A percentile compares a stretch with the other conserved stretches of the same genome.
Evolutionary conservation across 2,329 filamentous ascomycete genomes (phyloP).

Genomic region (Simplicillium aogashimaense): DNA sequence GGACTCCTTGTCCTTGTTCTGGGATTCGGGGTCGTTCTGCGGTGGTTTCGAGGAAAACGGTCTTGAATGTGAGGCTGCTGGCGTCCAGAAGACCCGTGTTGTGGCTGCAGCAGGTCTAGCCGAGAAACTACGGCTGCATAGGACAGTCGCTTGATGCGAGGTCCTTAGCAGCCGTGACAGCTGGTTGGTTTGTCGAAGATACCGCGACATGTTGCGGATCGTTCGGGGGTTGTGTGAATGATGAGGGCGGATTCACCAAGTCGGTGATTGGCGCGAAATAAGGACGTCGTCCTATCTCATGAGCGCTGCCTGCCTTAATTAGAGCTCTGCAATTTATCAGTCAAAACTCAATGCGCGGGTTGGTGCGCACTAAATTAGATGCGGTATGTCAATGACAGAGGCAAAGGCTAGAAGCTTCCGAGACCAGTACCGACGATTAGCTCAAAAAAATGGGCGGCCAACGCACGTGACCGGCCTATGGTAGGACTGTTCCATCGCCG

Average conservation of each 20-base stretch:
- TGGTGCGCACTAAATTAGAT: conserved; percentile 1
- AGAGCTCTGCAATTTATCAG: conserved; percentile 9
- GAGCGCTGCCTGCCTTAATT: conserved; percentile 11
- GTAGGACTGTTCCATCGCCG: background rate
- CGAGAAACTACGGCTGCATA: conserved; percentile 21
- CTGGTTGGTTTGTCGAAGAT: conserved; percentile 56
- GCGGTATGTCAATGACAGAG: conserved; percentile 1
- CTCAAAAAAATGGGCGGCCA: conserved; percentile 4
- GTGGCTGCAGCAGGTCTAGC: background rate
- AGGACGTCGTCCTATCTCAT: conserved; percentile 19
- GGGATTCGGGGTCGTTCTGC: conserved; percentile 27
- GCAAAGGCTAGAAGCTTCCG: conserved; percentile 3
- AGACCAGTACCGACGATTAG: background rate
- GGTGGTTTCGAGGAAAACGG: background rate
- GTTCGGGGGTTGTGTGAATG: conserved; percentile 16
- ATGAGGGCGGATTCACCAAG: conserved; percentile 22
- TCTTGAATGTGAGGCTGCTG: no score
- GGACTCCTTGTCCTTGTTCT: conserved; percentile 37
- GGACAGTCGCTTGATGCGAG: conserved; percentile 40
- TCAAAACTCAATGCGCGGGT: conserved; percentile 3
- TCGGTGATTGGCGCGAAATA: conserved; percentile 12
- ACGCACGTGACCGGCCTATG: conserved; percentile 6
- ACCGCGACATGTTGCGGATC: conserved; percentile 46
- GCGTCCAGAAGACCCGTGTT: background rate
- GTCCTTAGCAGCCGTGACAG: conserved; percentile 52